Percentiles rank a stretch among this genome's conserved stretches.
phyloP scores from a whole-genome alignment of 805 yeast species.

The Metschnikowia orientalis region DNA sequence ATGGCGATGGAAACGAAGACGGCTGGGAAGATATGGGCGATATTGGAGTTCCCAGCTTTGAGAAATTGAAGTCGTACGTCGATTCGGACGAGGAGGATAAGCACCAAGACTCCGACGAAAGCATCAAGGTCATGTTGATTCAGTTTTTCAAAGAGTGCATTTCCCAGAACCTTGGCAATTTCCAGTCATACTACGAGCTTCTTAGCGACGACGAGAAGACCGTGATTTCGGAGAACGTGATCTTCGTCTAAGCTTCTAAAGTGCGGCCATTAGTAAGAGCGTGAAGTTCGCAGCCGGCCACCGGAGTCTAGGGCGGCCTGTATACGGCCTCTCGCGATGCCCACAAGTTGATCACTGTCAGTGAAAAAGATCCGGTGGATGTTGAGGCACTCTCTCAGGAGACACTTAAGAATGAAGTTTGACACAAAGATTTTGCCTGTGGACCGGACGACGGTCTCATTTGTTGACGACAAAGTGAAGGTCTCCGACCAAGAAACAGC shows the following conservation, averaged over 20 bases:
- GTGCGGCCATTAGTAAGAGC: too few relatives aligned
- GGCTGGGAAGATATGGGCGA: slow-evolving; percentile 78
- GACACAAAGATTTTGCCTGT: slow-evolving; percentile 47
- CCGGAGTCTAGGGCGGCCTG: too few relatives aligned
- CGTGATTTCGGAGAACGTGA: slow-evolving; percentile 46
- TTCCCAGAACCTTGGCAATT: slow-evolving; percentile 44
- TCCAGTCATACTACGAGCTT: slow-evolving; percentile 46
- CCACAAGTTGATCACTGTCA: not conserved
- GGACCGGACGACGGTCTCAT: slow-evolving; percentile 47
- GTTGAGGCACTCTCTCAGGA: slow-evolving; percentile 5
- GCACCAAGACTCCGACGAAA: slow-evolving; percentile 28
- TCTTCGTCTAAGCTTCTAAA: slow-evolving; percentile 23
- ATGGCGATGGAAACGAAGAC: slow-evolving; percentile 32
- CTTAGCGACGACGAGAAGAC: slow-evolving; percentile 53
- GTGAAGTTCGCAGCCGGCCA: too few relatives aligned
- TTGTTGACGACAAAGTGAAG: slow-evolving; percentile 42
- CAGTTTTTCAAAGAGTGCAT: slow-evolving; percentile 57
- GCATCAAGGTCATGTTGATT: slow-evolving; percentile 38
- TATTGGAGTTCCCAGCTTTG: slow-evolving; percentile 57
- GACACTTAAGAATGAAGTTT: slow-evolving; percentile 11
- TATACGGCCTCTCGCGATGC: slow-evolving; percentile 3
- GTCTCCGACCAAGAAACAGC: slow-evolving; percentile 53
- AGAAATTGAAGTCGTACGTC: slow-evolving; percentile 56
- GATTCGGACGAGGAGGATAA: slow-evolving; percentile 37
- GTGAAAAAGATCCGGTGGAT: too few relatives aligned